Base-by-base conservation (phyloP, 2,329 filamentous ascomycete genomes). In the Neofusicoccum sp. region DNA sequence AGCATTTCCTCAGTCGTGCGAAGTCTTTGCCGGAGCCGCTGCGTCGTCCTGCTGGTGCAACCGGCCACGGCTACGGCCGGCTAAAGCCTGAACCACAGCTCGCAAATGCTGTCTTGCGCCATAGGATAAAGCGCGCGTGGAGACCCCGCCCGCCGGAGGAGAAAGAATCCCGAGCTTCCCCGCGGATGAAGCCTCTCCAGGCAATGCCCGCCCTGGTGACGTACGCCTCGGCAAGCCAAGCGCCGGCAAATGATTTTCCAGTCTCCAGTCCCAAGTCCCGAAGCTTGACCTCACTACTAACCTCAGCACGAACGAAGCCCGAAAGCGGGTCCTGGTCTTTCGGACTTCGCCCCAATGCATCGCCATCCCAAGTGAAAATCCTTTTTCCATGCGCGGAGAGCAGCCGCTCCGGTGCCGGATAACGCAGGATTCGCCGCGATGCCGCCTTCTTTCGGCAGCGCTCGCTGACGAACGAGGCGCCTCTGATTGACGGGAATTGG, bases 121-220 rank as follows among this genome's bases (percentile, higher is more conserved):
- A 51, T 16, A 33, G 31, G 34, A 54, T 40, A 26, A 3, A 26
- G 2, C 7, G 20, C 9, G 8, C 57, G 47, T 59, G 43, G 57
- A 28, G 41, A 59, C 31, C 34, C 47, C 57, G 31, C 57, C 30
- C 20, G 31, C 16, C 33, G 24, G 9, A 14, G 11, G 44, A 36
- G 11, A 7, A 43, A 44, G 38, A 26, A 44, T 24, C 6, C 26
- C 31, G 16, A 24, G 8, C 16, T 14, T 43, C 38, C 38, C 47
- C 36, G 49, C 49, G 49, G 49, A n/a, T 54, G 49, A 54, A 41
- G 41, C 31, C 9, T 54, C 49, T 54, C 49, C 49, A 54, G 36
- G 43, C 26, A 12, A 6, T n/a, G 43, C 2, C 11, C 24, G n/a
- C n/a, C n/a, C 43, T 8, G 34, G 31, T 54, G 49, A 54, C 49